Base-by-base conservation (phyloP, 306 rosid species). In the Vigna nakashimae region DNA sequence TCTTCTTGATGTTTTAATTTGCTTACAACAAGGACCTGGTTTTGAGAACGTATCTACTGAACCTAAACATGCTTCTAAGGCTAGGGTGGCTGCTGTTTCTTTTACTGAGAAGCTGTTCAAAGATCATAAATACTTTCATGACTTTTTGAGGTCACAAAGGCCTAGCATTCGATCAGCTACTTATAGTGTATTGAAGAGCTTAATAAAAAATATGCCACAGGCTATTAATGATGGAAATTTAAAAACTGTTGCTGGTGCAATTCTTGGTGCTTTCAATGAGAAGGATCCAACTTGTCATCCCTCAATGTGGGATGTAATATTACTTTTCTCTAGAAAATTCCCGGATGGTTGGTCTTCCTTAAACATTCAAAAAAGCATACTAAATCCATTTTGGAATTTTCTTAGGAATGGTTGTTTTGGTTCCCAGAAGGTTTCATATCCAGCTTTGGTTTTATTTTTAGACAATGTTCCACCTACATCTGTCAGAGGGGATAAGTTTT, bases 321-420 rank as follows among this genome's bases (percentile, higher is more conserved):
- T 95, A 83, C 91, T 92, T 53, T 92, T 92, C 83, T 95, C 93
- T 60, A 92, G 84, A 87, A 86, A 75, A 73, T 86, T 92, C 82
- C 98, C 97, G 2, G 91, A 73, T 69, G 79, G 93, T 69, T 95
- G 98, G 98, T 76, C 85, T 70, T 86, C 84, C 79, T 38, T 95
- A 65, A 95, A 95, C 60, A 82, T 92, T 76, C 97, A 92, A 81
- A 95, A 95, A 91, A 63, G 74, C 68, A 76, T 95, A 76, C 80
- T 92, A 71, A 87, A 85, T 80, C 93, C 91, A 1, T 82, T 95
- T 65, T 91, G 97, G 96, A 78, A 82, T 88, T 95, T 95, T 85
- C 96, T 95, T 73, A 88, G 89, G 84, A 92, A 83, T 81, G 93
- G 98, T 62, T 95, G 98, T 89, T 95, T 87, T 77, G 98, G 98